Base-by-base conservation (phyloP, 345 rosid species). In the Cardamine chenopodiifolia region DNA sequence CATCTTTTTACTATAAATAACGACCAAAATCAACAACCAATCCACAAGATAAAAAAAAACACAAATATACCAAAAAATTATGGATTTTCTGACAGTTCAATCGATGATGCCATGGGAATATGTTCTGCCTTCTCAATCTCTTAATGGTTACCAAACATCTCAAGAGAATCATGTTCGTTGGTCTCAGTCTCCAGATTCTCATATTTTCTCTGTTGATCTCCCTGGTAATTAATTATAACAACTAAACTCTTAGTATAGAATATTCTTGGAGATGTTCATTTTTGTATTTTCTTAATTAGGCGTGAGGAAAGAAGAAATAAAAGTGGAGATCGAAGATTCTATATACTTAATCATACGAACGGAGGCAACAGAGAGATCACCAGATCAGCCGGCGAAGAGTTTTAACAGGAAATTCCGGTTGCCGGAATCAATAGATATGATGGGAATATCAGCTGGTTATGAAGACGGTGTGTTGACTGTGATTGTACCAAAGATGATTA, bases 381-480 rank as follows among this genome's bases (percentile, higher is more conserved):
- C 67, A 11, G 74, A 40, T 4, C 67, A 20, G 25, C 86, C 92
- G 15, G 83, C 74, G 1, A 81, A 44, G 86, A 78, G 78, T 72
- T 88, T 85, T 77, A 78, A 49, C 82, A 88, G 87, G 78, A 89
- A 88, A 49, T 88, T 92, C 64, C 57, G 97, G 85, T 86, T 90
- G 1, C 96, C 97, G 35, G 78, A 62, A 18, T 66, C 64, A 76
- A 75, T 90, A 32, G 79, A 88, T 61, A 59, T 84, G 8, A 82
- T 85, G 0, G 89, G 87, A 58, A 85, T 88, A 60, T 81, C 88
- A 62, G 96, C 94, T 39, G 82, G 78, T 23, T 87, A 83, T 45
- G 90, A 92, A 81, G 86, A 85, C 34, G 92, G 94, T 23, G 88
- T 90, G 8, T 75, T 90, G 87, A 90, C 83, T 4, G 89, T 88